phyloP scores from a whole-genome alignment of 805 yeast species.

The Cyberlindnera japonica region DNA sequence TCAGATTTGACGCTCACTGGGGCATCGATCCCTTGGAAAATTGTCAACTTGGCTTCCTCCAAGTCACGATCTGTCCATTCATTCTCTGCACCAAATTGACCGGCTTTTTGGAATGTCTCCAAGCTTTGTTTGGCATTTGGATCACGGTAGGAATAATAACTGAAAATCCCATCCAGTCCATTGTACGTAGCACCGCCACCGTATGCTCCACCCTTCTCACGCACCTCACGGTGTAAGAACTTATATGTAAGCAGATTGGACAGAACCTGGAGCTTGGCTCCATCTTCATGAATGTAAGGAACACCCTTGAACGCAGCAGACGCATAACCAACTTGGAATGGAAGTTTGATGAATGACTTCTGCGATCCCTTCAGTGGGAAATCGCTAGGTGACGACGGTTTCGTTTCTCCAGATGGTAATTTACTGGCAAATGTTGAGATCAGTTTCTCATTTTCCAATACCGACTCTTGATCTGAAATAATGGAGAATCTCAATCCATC shows the following conservation, averaged over 20 bases:
- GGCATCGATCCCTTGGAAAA: slow-evolving; percentile 89
- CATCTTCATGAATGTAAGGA: slow-evolving; percentile 63
- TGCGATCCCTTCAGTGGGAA: slow-evolving; percentile 19
- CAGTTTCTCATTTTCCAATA: slow-evolving; percentile 28
- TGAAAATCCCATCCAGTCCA: slow-evolving; percentile 74
- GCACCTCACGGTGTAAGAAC: slow-evolving; percentile 79
- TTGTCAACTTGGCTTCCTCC: slow-evolving; percentile 84
- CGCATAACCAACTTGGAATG: slow-evolving; percentile 85
- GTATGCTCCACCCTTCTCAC: slow-evolving; percentile 97
- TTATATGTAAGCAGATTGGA: slow-evolving; percentile 79
- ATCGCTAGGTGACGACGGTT: slow-evolving; percentile 4
- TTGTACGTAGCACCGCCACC: slow-evolving; percentile 92
- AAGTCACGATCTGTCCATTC: slow-evolving; percentile 61
- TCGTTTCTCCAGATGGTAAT: slow-evolving; percentile 24
- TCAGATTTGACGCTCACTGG: slow-evolving; percentile 80
- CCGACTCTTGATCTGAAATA: slow-evolving; percentile 50
- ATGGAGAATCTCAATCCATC: slow-evolving; percentile 48
- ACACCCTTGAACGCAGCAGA: slow-evolving; percentile 67
- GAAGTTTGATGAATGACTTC: slow-evolving; percentile 59
- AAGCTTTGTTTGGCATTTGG: slow-evolving; percentile 79
- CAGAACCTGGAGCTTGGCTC: slow-evolving; percentile 80
- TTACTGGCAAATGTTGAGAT: slow-evolving; percentile 29
- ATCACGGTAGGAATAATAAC: slow-evolving; percentile 89
- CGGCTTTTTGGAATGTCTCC: slow-evolving; percentile 51
- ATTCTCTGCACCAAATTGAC: slow-evolving; percentile 43